A percentile compares a stretch with the other conserved stretches of the same genome.
phyloP scores from a whole-genome alignment of 768 basidiomycete species.

The Dioszegia hungarica region DNA sequence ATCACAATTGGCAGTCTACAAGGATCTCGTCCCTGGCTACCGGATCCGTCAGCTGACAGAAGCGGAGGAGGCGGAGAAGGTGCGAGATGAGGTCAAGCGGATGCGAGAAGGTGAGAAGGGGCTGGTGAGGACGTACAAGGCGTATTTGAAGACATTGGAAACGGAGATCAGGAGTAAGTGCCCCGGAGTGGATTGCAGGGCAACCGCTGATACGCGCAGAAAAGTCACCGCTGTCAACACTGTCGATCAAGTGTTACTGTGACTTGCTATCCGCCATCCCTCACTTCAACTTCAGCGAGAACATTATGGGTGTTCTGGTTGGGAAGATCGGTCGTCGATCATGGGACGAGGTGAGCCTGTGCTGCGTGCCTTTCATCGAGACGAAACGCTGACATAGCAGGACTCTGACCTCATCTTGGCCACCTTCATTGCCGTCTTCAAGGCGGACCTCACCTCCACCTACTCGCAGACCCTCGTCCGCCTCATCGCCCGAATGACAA shows the following conservation, averaged over 20 bases:
- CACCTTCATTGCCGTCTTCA: conserved; percentile 75
- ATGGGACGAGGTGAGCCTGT: conserved; percentile 83
- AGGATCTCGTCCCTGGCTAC: conserved; percentile 90
- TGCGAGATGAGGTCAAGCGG: conserved; percentile 82
- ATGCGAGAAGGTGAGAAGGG: conserved; percentile 96
- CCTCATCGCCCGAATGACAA: conserved; percentile 89
- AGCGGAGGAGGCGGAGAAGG: conserved; percentile 84
- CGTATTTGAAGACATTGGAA: conserved; percentile 79
- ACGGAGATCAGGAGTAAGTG: conserved; percentile 73
- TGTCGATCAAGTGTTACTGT: conserved; percentile 80
- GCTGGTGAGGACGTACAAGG: conserved; percentile 78
- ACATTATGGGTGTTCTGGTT: conserved; percentile 83
- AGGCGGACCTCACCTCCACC: conserved; percentile 70
- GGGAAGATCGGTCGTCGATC: conserved; percentile 74
- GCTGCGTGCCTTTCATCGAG: neutral
- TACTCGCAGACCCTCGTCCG: conserved; percentile 85
- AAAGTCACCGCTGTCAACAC: conserved; percentile 52
- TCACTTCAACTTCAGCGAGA: conserved; percentile 94
- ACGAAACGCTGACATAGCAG: conserved; percentile 51
- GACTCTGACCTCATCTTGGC: conserved; percentile 78
- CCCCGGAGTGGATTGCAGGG: neutral
- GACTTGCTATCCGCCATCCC: conserved; percentile 73
- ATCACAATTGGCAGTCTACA: conserved; percentile 88
- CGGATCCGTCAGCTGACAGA: conserved; percentile 88
- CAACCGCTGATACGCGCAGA: conserved; percentile 19